These are phyloP conservation scores for Umbellularia californica DNA, from an alignment of 164 flowering plant genomes.

Conservation along the genomic window DNA sequence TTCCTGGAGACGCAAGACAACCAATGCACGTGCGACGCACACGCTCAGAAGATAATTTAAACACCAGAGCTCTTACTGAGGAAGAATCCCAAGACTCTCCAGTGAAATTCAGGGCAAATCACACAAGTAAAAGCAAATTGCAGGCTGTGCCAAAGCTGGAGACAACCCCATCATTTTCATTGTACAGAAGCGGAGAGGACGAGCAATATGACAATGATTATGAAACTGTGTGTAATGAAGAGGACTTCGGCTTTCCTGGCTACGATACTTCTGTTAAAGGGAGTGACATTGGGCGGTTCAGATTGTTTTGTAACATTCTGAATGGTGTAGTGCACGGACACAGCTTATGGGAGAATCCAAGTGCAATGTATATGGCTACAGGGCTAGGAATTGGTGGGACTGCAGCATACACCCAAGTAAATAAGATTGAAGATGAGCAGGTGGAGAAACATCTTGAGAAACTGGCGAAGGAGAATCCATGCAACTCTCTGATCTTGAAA, in stretches of 20 bases:
- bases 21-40: background rate
- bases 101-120: background rate
- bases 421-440: background rate
- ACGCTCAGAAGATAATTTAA: background rate
- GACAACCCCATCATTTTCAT: slow-evolving; percentile 8
- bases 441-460: slow-evolving; percentile 33
- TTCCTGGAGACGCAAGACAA: background rate
- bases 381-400: slow-evolving; percentile 11
- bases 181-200: background rate
- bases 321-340: background rate
- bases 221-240: background rate
- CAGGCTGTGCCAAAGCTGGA: slow-evolving; percentile 7
- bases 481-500: slow-evolving; percentile 49
- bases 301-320: background rate
- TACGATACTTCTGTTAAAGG: background rate
- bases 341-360: background rate
- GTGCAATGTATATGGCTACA: slow-evolving; percentile 7
- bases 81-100: background rate
- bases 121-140: background rate
- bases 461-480: slow-evolving; percentile 51
- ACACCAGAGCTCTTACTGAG: background rate
- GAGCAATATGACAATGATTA: too few relatives aligned
- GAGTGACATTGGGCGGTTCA: background rate
- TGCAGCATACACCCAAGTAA: background rate
- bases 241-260: slow-evolving; percentile 11